Base-by-base conservation (phyloP, 495 filamentous ascomycete species). In the Astrothelium macrocarpum region DNA sequence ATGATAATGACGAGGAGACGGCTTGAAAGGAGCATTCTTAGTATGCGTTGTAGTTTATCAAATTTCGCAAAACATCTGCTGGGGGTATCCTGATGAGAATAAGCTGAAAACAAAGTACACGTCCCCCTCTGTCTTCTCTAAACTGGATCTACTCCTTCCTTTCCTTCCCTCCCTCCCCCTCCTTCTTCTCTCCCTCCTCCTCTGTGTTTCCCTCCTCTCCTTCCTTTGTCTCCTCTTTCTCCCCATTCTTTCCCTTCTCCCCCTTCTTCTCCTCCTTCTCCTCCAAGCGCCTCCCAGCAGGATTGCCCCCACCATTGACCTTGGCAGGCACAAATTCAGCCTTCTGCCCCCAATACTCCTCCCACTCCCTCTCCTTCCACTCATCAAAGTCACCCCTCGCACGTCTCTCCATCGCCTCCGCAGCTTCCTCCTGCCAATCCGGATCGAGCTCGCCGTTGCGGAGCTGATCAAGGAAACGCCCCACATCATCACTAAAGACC, bases 341-440 rank as follows among this genome's bases (percentile, higher is more conserved):
- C 60, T 86, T 83, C 62, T 88, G 81, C 0, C 82, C 85, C 89
- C 89, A 95, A 62, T 84, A 86, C 36, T 81, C 73, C 73, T 90
- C 84, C 39, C 85, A 88, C 43, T 87, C 79, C 2, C 77, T 66
- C 59, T 84, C 82, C 70, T 90, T 85, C 71, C 82, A 89, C 7
- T 80, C 74, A 65, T 93, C 85, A 67, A 87, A 93, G 23, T 81
- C 76, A n/a, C 90, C 90, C 1, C 78, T 72, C n/a, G 76, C 74
- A 53, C 90, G 82, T 67, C 84, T 76, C 61, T 79, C 69, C 70
- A 86, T 81, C 7, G 89, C 88, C 46, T 76, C 67, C 68, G 81
- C 80, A 2, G 89, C 90, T 65, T 87, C 76, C 11, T 67, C 72
- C 59, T 86, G 77, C 90, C 90, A 94, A 65, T 81, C 79, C 0